phyloP scores from a whole-genome alignment of 805 yeast genomes.

The Cyberlindnera subsufficiens region DNA sequence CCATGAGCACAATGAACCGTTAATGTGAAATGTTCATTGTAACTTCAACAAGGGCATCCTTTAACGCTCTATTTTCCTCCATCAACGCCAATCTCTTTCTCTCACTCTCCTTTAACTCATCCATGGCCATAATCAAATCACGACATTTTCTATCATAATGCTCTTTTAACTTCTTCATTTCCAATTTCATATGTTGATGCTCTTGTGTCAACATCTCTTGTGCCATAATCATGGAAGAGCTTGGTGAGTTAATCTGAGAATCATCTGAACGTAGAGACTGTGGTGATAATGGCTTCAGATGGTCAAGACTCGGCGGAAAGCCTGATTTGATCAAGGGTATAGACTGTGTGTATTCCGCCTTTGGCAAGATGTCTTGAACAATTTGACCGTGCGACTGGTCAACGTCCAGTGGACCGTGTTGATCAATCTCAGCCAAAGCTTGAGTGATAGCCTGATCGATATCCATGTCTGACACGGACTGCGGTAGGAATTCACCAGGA shows the following conservation, averaged over 20 bases:
- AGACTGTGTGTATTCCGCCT: neutral
- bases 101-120: conserved; percentile 31
- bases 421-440: conserved; percentile 11
- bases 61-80: conserved; percentile 32
- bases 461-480: conserved; percentile 2
- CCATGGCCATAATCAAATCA: conserved; percentile 27
- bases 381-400: neutral
- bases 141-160: conserved; percentile 28
- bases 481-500: neutral
- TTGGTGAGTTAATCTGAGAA: conserved; percentile 17
- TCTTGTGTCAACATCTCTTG: neutral
- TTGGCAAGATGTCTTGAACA: neutral
- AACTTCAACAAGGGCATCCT: conserved; percentile 20
- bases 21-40: conserved; percentile 11
- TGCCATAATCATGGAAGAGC: neutral
- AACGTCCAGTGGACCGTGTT: conserved; percentile 1
- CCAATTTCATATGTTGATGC: conserved; percentile 6
- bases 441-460: conserved; percentile 10
- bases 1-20: neutral
- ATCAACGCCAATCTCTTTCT: conserved; percentile 29
- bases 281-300: conserved; percentile 26
- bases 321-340: neutral
- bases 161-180: conserved; percentile 23
- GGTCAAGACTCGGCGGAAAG: neutral
- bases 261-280: conserved; percentile 29